Evolutionary conservation across 1,284 basidiomycete genomes (phyloP).

Genomic region (Malassezia dermatis): DNA sequence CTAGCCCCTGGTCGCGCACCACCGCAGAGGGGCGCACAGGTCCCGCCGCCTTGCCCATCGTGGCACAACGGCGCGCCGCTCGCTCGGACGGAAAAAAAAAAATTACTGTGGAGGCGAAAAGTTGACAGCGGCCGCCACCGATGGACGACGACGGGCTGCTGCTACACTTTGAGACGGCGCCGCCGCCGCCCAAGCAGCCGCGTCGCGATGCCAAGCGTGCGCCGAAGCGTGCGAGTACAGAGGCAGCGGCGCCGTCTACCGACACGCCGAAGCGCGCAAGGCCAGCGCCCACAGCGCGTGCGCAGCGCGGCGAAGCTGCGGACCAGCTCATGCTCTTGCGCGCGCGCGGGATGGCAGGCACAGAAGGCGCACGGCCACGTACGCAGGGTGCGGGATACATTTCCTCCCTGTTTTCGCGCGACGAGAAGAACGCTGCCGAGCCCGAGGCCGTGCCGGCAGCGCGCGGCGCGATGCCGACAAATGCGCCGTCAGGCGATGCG

Average conservation of each 20-base stretch:
- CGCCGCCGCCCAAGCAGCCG: background rate
- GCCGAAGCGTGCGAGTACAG: background rate
- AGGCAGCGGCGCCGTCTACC: background rate
- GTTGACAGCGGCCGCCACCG: background rate
- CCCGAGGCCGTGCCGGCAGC: conserved; percentile 5
- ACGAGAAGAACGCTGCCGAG: conserved; percentile 6
- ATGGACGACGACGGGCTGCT: conserved; percentile 39
- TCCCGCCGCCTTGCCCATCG: background rate
- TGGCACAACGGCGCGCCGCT: background rate
- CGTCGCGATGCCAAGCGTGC: background rate
- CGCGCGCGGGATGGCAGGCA: background rate
- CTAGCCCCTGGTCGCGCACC: conserved; percentile 34
- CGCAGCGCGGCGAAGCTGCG: background rate
- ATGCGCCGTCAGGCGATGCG: conserved; percentile 49
- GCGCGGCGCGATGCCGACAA: conserved; percentile 23
- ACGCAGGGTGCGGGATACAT: conserved; percentile 1
- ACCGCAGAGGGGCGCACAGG: conserved; percentile 20
- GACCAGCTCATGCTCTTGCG: background rate
- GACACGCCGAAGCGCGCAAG: background rate
- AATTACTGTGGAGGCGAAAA: background rate
- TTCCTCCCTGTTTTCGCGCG: conserved; percentile 16
- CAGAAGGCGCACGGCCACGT: background rate
- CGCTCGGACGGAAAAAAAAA: background rate
- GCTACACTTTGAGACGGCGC: conserved; percentile 38
- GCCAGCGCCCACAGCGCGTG: background rate